These are phyloP conservation scores for Kazachstania sp. DNA, from an alignment of 1,139 yeast genomes.

Conservation along the genomic window DNA sequence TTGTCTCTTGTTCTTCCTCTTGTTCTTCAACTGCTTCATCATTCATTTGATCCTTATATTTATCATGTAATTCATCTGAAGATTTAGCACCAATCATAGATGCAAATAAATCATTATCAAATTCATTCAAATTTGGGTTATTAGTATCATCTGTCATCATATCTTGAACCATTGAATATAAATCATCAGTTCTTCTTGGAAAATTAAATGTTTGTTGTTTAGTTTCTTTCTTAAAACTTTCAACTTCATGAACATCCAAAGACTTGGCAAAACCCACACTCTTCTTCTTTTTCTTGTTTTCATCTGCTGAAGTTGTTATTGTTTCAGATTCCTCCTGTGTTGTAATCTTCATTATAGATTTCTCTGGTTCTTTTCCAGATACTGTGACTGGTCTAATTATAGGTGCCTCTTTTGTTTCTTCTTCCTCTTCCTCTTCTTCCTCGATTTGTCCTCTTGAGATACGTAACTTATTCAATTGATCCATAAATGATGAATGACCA, in stretches of 20 bases:
- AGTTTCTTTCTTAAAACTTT: slow-evolving; percentile 46
- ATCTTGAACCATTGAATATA: slow-evolving; percentile 10
- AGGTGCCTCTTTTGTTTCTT: not conserved
- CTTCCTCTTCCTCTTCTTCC: not conserved
- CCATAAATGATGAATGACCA: slow-evolving; percentile 27
- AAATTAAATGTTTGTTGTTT: slow-evolving; percentile 31
- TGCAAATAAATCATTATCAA: slow-evolving; percentile 29
- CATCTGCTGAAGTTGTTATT: slow-evolving; percentile 18
- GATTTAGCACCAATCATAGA: slow-evolving; percentile 27
- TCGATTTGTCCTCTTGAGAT: slow-evolving; percentile 3
- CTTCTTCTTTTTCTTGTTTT: slow-evolving; percentile 31
- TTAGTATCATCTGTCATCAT: slow-evolving; percentile 11
- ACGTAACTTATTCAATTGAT: slow-evolving; percentile 25
- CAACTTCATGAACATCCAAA: slow-evolving; percentile 52
- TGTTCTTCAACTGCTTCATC: slow-evolving; percentile 9
- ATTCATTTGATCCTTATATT: slow-evolving; percentile 12
- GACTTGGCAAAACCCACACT: slow-evolving; percentile 45
- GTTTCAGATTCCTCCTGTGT: not conserved
- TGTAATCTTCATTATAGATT: not conserved
- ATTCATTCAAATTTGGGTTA: slow-evolving; percentile 16
- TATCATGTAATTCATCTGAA: slow-evolving; percentile 27
- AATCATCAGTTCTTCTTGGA: slow-evolving; percentile 9
- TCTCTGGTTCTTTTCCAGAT: not conserved
- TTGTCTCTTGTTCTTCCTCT: slow-evolving; percentile 6
- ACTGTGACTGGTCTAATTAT: not conserved